Evolutionary conservation across 1,139 yeast genomes (phyloP).

Genomic region (Lodderomyces margitis): DNA sequence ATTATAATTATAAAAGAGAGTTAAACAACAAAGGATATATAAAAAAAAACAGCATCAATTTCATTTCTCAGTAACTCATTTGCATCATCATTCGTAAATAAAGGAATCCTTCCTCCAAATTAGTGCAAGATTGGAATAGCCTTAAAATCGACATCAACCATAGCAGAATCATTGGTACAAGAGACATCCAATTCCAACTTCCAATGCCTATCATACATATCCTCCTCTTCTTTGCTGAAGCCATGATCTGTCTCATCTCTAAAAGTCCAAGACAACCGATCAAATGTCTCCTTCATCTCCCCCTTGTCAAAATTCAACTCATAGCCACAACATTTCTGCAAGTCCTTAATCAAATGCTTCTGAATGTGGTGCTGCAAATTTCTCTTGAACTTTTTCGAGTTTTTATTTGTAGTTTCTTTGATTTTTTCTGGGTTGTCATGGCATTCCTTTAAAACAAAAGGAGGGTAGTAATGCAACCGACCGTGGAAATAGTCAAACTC

Average conservation of each 20-base stretch:
- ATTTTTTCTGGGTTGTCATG: conserved; percentile 71
- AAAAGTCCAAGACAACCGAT: conserved; percentile 50
- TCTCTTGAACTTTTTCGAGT: conserved; percentile 69
- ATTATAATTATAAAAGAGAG: no score
- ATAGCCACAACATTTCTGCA: conserved; percentile 59
- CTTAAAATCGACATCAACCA: conserved; percentile 58
- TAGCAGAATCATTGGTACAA: conserved; percentile 59
- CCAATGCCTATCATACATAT: conserved; percentile 50
- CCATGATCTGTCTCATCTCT: conserved; percentile 55
- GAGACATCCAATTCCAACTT: conserved; percentile 55
- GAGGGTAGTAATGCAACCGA: conserved; percentile 65
- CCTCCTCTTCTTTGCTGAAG: conserved; percentile 46
- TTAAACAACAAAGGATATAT: no score
- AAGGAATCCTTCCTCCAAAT: background rate
- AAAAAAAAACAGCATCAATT: background rate
- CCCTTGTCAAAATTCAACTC: conserved; percentile 53
- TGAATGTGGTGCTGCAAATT: conserved; percentile 74
- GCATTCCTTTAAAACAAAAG: conserved; percentile 64
- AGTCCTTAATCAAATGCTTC: conserved; percentile 67
- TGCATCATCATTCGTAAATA: background rate
- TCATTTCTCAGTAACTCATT: background rate
- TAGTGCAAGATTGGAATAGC: conserved; percentile 33
- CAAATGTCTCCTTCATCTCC: conserved; percentile 47
- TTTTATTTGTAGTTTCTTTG: conserved; percentile 69
- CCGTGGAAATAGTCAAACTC: conserved; percentile 71